Percentiles rank a stretch among this genome's conserved stretches.
phyloP scores from a whole-genome alignment of 208 protist genomes.

The Herpetomonas samuelpessoai region DNA sequence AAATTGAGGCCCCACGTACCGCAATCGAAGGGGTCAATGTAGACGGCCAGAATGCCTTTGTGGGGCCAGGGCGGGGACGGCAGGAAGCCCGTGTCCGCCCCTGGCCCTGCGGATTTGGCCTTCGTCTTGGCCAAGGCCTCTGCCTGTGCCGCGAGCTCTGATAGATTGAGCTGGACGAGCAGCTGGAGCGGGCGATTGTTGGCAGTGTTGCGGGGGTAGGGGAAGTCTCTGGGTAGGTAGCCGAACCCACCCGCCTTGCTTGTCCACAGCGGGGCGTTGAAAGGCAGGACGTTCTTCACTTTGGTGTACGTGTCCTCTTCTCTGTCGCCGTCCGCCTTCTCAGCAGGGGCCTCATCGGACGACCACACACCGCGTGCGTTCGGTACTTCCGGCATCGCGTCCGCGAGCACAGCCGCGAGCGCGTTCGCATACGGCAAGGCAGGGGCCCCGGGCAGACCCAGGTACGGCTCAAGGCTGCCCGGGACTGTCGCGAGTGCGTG shows the following conservation, averaged over 20 bases:
- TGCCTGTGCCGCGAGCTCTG: conserved; percentile 17
- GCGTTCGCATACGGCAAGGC: no score
- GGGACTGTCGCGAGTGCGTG: conserved; percentile 7
- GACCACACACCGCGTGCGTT: not conserved
- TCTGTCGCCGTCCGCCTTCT: not conserved
- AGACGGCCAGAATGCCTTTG: conserved; percentile 19
- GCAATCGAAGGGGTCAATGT: conserved; percentile 20
- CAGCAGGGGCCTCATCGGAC: not conserved
- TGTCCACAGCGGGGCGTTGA: conserved; percentile 19
- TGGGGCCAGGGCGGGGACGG: conserved; percentile 9
- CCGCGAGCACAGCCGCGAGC: not conserved
- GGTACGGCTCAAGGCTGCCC: no score
- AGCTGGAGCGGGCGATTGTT: conserved; percentile 16
- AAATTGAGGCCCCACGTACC: conserved; percentile 12
- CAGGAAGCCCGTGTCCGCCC: not conserved
- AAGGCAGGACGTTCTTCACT: not conserved
- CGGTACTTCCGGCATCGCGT: not conserved
- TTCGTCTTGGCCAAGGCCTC: no score
- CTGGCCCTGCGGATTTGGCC: no score
- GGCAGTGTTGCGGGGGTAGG: conserved; percentile 15
- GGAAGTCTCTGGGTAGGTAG: conserved; percentile 12
- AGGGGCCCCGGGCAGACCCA: no score
- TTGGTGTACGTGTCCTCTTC: not conserved
- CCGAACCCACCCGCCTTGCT: conserved; percentile 28
- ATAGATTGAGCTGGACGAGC: conserved; percentile 20